Evolutionary conservation across 1,284 basidiomycete species (phyloP).

Genomic region (Microstroma glucosiphilum): DNA sequence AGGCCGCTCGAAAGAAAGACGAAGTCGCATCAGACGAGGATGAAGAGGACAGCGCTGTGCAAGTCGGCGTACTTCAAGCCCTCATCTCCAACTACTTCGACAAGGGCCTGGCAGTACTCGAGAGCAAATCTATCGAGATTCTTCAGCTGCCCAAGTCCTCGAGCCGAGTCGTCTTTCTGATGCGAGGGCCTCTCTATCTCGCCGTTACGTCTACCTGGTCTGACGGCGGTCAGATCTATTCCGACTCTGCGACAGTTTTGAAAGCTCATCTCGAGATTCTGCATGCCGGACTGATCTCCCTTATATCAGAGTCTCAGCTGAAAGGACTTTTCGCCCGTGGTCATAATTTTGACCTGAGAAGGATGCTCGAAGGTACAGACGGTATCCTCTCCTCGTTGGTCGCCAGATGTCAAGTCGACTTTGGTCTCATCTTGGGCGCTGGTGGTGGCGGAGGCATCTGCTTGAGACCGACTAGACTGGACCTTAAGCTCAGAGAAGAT

Average conservation of each 20-base stretch:
- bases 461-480: background rate
- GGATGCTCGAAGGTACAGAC: constrained; percentile 68
- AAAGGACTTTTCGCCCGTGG: constrained; percentile 76
- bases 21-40: constrained; percentile 34
- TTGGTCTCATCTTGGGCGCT: constrained; percentile 9
- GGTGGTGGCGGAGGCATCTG: constrained; percentile 1
- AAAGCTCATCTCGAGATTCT: constrained; percentile 82
- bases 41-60: constrained; percentile 63
- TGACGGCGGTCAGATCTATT: constrained; percentile 65
- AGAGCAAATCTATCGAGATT: constrained; percentile 18
- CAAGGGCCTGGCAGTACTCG: constrained; percentile 37
- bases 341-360: constrained; percentile 82
- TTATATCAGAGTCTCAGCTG: constrained; percentile 78
- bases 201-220: constrained; percentile 84
- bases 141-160: constrained; percentile 24
- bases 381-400: constrained; percentile 32
- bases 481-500: constrained; percentile 6
- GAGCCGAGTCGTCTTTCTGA: constrained; percentile 73
- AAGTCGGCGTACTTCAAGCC: constrained; percentile 88
- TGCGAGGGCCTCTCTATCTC: constrained; percentile 81
- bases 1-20: constrained; percentile 8
- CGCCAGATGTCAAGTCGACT: constrained; percentile 25
- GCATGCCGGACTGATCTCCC: constrained; percentile 82
- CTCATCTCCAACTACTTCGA: constrained; percentile 64
- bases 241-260: constrained; percentile 61